Base-by-base conservation (phyloP, 148 eudicot genomes). In the Dysphania ambrosioides region DNA sequence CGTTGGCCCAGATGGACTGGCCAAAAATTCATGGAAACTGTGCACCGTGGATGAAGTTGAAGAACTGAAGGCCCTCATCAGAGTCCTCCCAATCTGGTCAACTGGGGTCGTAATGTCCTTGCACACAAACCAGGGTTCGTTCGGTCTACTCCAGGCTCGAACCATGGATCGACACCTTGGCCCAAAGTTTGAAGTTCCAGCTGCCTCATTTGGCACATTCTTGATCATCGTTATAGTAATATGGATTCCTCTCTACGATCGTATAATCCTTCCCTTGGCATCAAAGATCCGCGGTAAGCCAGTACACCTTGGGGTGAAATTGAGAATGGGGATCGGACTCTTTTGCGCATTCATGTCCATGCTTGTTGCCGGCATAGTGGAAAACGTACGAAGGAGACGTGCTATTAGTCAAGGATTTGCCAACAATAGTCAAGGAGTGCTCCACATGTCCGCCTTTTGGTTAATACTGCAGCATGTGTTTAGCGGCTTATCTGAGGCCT, bases 391-490 rank as follows among this genome's bases (percentile, higher is more conserved):
- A 1, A 80, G 88, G 58, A 73, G 59, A 8, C 83, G 61, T 8
- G 96, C 92, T 9, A 83, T 85, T 42, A 68, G 40, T 55, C 80
- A 81, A 47, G 91, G 90, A 10, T 72, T 77, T 0, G 47, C 56
- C 0, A 61, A 83, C 74, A 82, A 81, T 55, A 82, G 87, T 2
- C 29, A 23, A 3, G 89, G 60, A 5, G 77, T 82, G 38, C 64
- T 82, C 38, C 41, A 68, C 29, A 95, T 92, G 97, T 92, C 92
- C 0, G 97, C 97, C 3, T 57, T 90, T 84, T 92, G 93, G 97
- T 87, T 88, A 0, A 73, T 90, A 7, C 89, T 88, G 1, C 90
- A 86, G 12, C 55, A 84, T 32, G 44, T 75, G 26, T 65, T 95
- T 40, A 71, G 63, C 36, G 98, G 98, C n/a, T 63, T 92, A 47